phyloP scores from a whole-genome alignment of 2,329 filamentous ascomycete species.

The Colletotrichum navitas region DNA sequence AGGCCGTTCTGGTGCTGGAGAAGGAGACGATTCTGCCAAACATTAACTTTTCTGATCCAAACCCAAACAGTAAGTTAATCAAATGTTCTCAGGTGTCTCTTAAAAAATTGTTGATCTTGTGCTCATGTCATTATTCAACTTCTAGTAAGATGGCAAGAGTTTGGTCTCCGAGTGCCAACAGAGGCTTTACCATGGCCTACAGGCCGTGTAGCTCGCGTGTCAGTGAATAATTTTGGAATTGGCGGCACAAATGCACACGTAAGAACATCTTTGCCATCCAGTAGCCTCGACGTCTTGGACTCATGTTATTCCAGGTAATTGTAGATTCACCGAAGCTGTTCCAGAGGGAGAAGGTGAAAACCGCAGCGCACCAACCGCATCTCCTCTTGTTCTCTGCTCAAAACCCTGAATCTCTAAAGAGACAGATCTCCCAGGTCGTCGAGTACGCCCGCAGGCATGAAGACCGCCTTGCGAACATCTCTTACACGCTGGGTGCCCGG shows the following conservation, averaged over 20 bases:
- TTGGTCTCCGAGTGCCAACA: constrained; percentile 44
- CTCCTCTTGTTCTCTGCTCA: constrained; percentile 40
- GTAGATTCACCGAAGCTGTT: constrained; percentile 4
- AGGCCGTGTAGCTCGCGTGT: constrained; percentile 47
- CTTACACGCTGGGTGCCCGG: constrained; percentile 48
- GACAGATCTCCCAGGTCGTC: neutral
- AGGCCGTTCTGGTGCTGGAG: constrained; percentile 47
- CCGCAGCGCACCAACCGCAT: neutral
- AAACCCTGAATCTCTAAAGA: constrained; percentile 44
- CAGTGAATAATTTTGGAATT: constrained; percentile 51
- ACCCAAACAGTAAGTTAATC: constrained; percentile 16
- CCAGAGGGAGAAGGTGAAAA: neutral
- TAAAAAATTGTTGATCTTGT: neutral
- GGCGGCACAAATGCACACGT: constrained; percentile 45
- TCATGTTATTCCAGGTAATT: constrained; percentile 3
- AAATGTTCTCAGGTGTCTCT: neutral
- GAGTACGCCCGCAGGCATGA: constrained; percentile 27
- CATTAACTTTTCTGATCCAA: constrained; percentile 31
- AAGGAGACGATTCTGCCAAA: constrained; percentile 28
- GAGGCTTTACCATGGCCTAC: constrained; percentile 46
- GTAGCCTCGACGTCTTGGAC: neutral
- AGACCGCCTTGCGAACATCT: constrained; percentile 42
- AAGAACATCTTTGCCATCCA: constrained; percentile 33
- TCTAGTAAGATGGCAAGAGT: constrained; percentile 23
- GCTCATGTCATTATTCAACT: neutral